Evolutionary conservation across 1,284 basidiomycete genomes (phyloP), one percentile per base, ranked within the genome.

Genomic region (Entoloma clypeatum): DNA sequence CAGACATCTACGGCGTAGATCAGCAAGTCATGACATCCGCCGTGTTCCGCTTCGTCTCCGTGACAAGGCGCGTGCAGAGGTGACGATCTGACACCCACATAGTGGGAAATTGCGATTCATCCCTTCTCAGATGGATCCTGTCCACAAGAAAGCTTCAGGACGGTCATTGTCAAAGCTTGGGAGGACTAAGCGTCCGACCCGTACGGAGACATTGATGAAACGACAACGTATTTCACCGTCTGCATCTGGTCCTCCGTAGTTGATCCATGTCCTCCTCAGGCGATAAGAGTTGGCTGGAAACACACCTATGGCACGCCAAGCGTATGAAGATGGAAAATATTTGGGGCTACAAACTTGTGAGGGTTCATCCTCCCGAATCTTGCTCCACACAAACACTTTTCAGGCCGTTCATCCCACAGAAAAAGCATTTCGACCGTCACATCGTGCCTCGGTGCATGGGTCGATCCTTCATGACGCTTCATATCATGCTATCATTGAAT

Each of bases 231-330:
- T n/a, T n/a, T n/a, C n/a, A n/a, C n/a, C n/a, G n/a, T n/a, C n/a
- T n/a, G n/a, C n/a, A n/a, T n/a, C n/a, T n/a, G n/a, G n/a, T n/a
- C n/a, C n/a, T n/a, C n/a, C n/a, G n/a, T n/a, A n/a, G n/a, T n/a
- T n/a, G n/a, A n/a, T n/a, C n/a, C n/a, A n/a, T n/a, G n/a, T n/a
- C n/a, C n/a, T n/a, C 25, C 34, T 6, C 44, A 92, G 90, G 68
- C 18, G 72, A 88, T 50, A 95, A 95, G 60, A 67, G 72, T 7
- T 96, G 93, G 93, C 75, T 97, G 0, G 90, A 92, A 56, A 93
- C 92, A 3, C 93, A 96, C 59, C 62, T 95, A 17, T 96, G 91
- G 87, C 93, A 96, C 56, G 86, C 92, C 1, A 96, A 95, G 62
- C 77, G 92, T 1, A 93, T 93, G 79, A 80, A 86, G 50, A 95